Percentiles rank a stretch among this genome's conserved stretches.
phyloP scores from a whole-genome alignment of 2,329 filamentous ascomycete species.

The Colletotrichum godetiae region DNA sequence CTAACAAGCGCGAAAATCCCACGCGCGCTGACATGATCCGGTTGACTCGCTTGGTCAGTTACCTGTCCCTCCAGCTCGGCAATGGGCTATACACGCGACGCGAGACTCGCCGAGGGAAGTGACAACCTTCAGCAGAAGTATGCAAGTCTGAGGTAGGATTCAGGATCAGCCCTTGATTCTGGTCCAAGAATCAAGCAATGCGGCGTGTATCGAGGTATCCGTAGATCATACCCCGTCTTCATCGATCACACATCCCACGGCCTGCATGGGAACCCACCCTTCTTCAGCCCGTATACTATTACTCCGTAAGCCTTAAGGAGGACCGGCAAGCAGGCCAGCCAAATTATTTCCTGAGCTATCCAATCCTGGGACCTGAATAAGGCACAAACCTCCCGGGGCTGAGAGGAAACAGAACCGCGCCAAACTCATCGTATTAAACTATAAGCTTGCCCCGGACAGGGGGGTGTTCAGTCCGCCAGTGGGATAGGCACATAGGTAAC shows the following conservation, averaged over 20 bases:
- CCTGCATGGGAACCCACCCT: not conserved
- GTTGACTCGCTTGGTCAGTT: not conserved
- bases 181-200: not conserved
- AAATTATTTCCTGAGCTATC: not conserved
- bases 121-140: too few relatives aligned
- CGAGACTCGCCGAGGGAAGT: too few relatives aligned
- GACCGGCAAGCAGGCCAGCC: not conserved
- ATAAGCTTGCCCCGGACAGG: not conserved
- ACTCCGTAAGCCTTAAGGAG: too few relatives aligned
- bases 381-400: not conserved
- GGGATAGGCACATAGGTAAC: not conserved
- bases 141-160: too few relatives aligned
- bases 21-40: not conserved
- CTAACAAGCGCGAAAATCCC: not conserved
- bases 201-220: not conserved
- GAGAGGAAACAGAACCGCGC: not conserved
- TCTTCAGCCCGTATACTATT: not conserved
- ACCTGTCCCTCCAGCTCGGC: not conserved
- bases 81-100: not conserved
- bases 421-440: not conserved
- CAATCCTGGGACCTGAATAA: not conserved
- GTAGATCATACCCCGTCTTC: not conserved
- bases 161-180: too few relatives aligned
- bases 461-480: not conserved
- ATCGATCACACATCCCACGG: not conserved